phyloP scores from a whole-genome alignment of 2,329 filamentous ascomycete species.

The Harringtonia aguacate region DNA sequence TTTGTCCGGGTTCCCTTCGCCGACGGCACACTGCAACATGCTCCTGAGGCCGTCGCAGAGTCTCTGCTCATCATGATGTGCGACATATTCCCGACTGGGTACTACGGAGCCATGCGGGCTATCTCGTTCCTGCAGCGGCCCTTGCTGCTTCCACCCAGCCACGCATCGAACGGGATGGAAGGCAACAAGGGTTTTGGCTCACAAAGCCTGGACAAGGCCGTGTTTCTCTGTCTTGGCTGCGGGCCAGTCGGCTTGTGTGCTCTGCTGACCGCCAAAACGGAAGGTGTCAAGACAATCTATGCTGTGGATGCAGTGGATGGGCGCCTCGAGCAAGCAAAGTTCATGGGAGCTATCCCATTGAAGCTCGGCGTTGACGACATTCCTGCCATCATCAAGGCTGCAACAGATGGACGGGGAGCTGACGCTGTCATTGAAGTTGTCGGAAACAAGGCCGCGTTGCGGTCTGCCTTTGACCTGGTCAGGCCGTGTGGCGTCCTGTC shows the following conservation, averaged over 20 bases:
- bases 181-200: not conserved
- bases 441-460: conserved; percentile 6
- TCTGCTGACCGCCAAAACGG: conserved; percentile 5
- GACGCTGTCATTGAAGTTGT: conserved; percentile 7
- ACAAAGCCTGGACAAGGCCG: not conserved
- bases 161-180: not conserved
- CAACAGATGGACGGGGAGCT: conserved; percentile 2
- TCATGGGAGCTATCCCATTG: conserved; percentile 3
- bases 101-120: conserved; percentile 7
- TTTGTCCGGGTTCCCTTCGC: conserved; percentile 6
- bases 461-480: conserved; percentile 6
- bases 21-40: conserved; percentile 1
- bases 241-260: conserved; percentile 5
- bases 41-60: not conserved
- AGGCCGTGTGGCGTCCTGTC: conserved; percentile 6
- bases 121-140: conserved; percentile 2
- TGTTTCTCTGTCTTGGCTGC: conserved; percentile 5
- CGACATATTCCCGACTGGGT: conserved; percentile 8
- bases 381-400: conserved; percentile 1
- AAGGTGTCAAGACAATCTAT: not conserved
- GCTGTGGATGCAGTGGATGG: conserved; percentile 5
- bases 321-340: conserved; percentile 3
- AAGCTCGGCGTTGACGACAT: conserved; percentile 5
- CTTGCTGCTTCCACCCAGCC: too few species aligned
- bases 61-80: conserved; percentile 5